Conservation (phyloP, 768 basidiomycete species). For the Paxillus ammoniavirescens region DNA sequence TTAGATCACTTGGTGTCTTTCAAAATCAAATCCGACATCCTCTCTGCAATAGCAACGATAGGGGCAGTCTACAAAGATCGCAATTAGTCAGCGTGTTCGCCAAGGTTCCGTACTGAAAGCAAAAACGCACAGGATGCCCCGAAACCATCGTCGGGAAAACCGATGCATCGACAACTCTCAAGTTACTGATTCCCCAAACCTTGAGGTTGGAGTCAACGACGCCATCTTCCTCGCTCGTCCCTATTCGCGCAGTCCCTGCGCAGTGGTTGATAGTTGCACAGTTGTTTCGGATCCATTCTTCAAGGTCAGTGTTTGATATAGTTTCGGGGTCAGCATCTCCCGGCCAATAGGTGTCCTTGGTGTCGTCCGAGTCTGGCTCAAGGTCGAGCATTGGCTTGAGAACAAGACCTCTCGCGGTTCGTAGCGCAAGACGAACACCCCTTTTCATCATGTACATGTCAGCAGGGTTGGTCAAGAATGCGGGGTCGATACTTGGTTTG, state of each 20-base stretch:
- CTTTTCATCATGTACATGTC: constrained; percentile 18
- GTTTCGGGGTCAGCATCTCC: constrained; percentile 19
- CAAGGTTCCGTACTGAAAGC: too few relatives aligned
- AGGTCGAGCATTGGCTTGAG: constrained; percentile 8
- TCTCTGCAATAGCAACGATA: constrained; percentile 2
- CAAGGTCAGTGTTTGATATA: constrained; percentile 15
- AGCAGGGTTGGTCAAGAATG: constrained; percentile 14
- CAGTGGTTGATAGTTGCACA: constrained; percentile 2
- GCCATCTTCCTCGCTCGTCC: constrained; percentile 19
- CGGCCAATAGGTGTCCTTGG: constrained; percentile 18
- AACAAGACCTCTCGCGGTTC: constrained; percentile 17
- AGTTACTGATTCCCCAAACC: constrained; percentile 37
- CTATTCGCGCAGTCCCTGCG: constrained; percentile 6
- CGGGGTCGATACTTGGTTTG: constrained; percentile 12
- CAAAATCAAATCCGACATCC: not conserved
- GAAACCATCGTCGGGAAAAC: constrained; percentile 37
- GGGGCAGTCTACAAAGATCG: not conserved
- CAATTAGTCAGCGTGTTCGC: not conserved
- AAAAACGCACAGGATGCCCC: constrained; percentile 35
- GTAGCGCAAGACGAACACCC: constrained; percentile 18
- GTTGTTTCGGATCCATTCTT: constrained; percentile 9
- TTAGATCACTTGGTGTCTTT: not conserved
- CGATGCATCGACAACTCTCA: constrained; percentile 41
- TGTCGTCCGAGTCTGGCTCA: constrained; percentile 6
- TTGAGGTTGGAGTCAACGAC: constrained; percentile 39